Conservation (phyloP, 768 basidiomycete species). For the Pisolithus marmoratus region DNA sequence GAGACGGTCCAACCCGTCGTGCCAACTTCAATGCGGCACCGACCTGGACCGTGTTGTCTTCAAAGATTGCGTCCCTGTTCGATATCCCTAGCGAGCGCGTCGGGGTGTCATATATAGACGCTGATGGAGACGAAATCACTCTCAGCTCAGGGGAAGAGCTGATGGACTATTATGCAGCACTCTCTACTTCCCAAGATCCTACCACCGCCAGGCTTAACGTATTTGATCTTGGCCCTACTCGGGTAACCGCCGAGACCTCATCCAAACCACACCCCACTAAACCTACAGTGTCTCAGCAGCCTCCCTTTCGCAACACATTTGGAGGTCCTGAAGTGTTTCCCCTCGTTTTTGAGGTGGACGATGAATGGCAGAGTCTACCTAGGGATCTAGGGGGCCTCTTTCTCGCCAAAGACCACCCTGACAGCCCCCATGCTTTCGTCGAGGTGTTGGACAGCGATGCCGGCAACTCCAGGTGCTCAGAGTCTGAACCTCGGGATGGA, state of each 20-base stretch:
- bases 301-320: conserved; percentile 56
- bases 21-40: conserved; percentile 48
- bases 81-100: conserved; percentile 51
- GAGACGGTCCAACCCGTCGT: conserved; percentile 54
- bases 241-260: conserved; percentile 29
- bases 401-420: conserved; percentile 24
- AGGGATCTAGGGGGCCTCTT: conserved; percentile 37
- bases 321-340: conserved; percentile 43
- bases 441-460: conserved; percentile 46
- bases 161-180: conserved; percentile 56
- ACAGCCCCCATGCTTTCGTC: conserved; percentile 59
- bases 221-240: conserved; percentile 44
- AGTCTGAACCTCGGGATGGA: conserved; percentile 28
- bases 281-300: conserved; percentile 20
- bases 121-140: conserved; percentile 71
- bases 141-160: conserved; percentile 74
- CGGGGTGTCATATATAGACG: conserved; percentile 67
- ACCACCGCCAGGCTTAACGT: conserved; percentile 58
- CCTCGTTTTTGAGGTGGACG: conserved; percentile 43
- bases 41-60: conserved; percentile 51
- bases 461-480: conserved; percentile 26
- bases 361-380: conserved; percentile 62
- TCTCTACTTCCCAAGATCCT: conserved; percentile 15
- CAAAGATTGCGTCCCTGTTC: conserved; percentile 49
- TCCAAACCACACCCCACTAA: conserved; percentile 27